Percentiles rank a stretch among this genome's conserved stretches.
phyloP scores from a whole-genome alignment of 805 yeast genomes.

The Starmerella sirachaensis region DNA sequence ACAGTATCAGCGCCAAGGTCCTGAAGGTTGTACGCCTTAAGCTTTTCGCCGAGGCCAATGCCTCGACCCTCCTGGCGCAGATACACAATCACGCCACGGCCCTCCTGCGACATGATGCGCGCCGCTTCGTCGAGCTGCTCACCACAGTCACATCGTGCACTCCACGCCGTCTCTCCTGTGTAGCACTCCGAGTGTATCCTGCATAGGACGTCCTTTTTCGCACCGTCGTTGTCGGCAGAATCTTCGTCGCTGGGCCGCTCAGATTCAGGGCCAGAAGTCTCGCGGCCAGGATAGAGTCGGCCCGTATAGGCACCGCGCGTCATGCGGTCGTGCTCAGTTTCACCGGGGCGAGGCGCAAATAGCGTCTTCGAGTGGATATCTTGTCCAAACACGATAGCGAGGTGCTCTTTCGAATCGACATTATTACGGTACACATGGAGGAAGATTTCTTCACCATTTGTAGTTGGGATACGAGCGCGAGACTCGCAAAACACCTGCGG shows the following conservation, averaged over 20 bases:
- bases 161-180: conserved; percentile 99
- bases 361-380: conserved; percentile 68
- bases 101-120: conserved; percentile 70
- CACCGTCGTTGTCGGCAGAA: background rate
- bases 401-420: conserved; percentile 81
- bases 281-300: conserved; percentile 73
- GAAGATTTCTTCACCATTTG: conserved; percentile 87
- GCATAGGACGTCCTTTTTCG: conserved; percentile 36
- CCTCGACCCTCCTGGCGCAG: conserved; percentile 98
- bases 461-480: conserved; percentile 92
- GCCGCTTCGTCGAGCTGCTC: conserved; percentile 99
- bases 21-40: conserved; percentile 92
- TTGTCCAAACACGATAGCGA: conserved; percentile 95
- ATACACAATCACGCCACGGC: conserved; percentile 90
- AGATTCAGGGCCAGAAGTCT: conserved; percentile 9
- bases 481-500: conserved; percentile 82
- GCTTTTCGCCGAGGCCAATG: conserved; percentile 93
- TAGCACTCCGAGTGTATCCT: conserved; percentile 96
- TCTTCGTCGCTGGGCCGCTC: conserved; percentile 3
- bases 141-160: conserved; percentile 98
- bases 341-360: conserved; percentile 49
- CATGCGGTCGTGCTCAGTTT: conserved; percentile 87
- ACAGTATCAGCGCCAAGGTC: conserved; percentile 98
- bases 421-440: conserved; percentile 79
- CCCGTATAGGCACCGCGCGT: conserved; percentile 98